Percentiles rank a stretch among this genome's conserved stretches.
Conservation (phyloP, 495 filamentous ascomycete genomes). For the Aspergillus leporis region DNA sequence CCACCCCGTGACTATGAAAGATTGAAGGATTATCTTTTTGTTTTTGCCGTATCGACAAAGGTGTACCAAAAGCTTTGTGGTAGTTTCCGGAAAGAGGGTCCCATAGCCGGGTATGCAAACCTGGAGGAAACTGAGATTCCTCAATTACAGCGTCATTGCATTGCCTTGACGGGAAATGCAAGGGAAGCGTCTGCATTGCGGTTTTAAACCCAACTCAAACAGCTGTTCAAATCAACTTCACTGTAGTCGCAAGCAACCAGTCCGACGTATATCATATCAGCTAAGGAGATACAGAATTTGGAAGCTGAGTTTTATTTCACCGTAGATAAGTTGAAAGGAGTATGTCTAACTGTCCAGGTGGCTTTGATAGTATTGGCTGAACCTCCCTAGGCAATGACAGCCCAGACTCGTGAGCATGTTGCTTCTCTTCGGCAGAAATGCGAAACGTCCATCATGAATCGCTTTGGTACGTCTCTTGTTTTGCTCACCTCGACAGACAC, state of each 20-base stretch:
- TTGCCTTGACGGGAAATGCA: slow-evolving; percentile 50
- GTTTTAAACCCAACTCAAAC: slow-evolving; percentile 51
- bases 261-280: slow-evolving; percentile 23
- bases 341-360: slow-evolving; percentile 24
- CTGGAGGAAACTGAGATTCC: slow-evolving; percentile 58
- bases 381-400: background rate
- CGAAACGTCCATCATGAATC: background rate
- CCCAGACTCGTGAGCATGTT: too few species aligned
- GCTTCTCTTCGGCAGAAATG: background rate
- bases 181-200: slow-evolving; percentile 38
- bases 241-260: slow-evolving; percentile 51
- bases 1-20: slow-evolving; percentile 54
- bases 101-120: slow-evolving; percentile 46
- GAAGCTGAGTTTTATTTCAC: slow-evolving; percentile 42
- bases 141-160: slow-evolving; percentile 55
- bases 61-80: slow-evolving; percentile 62
- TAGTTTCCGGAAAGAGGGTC: slow-evolving; percentile 48
- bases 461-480: background rate
- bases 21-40: slow-evolving; percentile 51
- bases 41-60: slow-evolving; percentile 62
- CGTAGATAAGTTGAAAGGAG: slow-evolving; percentile 48
- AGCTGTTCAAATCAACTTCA: slow-evolving; percentile 51
- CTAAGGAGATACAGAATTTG: slow-evolving; percentile 35
- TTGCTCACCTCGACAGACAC: background rate
- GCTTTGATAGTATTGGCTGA: background rate